Percentiles rank a stretch among this genome's conserved stretches.
Conservation (phyloP, 1,284 basidiomycete genomes). For the Albatrellus sp. region DNA sequence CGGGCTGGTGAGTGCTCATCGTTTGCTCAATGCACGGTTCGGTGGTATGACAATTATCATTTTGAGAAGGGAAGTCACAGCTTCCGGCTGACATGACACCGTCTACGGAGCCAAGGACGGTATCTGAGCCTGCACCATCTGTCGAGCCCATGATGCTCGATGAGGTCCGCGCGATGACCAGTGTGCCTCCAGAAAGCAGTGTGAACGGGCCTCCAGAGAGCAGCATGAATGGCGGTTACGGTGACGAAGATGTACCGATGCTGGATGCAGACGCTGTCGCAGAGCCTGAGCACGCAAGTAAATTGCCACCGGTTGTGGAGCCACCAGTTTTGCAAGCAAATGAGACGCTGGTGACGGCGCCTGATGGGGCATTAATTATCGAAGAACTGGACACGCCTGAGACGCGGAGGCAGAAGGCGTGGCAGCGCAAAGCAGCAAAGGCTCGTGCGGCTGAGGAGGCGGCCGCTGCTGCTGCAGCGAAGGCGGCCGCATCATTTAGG, state of each 20-base stretch:
- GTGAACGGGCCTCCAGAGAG: not conserved
- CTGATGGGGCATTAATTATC: slow-evolving; percentile 38
- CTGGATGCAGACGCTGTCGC: not conserved
- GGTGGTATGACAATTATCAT: not conserved
- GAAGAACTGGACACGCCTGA: slow-evolving; percentile 61
- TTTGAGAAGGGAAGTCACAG: not conserved
- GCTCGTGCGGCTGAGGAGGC: not conserved
- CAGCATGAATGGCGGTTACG: not conserved
- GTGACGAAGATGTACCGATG: not conserved
- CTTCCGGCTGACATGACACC: not conserved
- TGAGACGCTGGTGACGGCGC: slow-evolving; percentile 11
- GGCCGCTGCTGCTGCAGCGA: not conserved
- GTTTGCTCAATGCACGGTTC: too few relatives aligned
- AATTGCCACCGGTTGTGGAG: not conserved
- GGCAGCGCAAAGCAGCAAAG: slow-evolving; percentile 10
- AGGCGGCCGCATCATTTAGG: not conserved
- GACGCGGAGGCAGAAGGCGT: slow-evolving; percentile 43
- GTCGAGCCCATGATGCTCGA: too few relatives aligned
- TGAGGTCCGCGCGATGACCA: too few relatives aligned
- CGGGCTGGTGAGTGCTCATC: slow-evolving; percentile 29
- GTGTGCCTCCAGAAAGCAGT: too few relatives aligned
- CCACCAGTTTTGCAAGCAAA: slow-evolving; percentile 9
- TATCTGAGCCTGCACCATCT: too few relatives aligned
- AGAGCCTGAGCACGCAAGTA: not conserved
- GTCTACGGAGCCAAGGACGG: too few relatives aligned